These are phyloP conservation scores for Xanthoparmelia taractica DNA, from an alignment of 495 filamentous ascomycete species.

Conservation along the genomic window DNA sequence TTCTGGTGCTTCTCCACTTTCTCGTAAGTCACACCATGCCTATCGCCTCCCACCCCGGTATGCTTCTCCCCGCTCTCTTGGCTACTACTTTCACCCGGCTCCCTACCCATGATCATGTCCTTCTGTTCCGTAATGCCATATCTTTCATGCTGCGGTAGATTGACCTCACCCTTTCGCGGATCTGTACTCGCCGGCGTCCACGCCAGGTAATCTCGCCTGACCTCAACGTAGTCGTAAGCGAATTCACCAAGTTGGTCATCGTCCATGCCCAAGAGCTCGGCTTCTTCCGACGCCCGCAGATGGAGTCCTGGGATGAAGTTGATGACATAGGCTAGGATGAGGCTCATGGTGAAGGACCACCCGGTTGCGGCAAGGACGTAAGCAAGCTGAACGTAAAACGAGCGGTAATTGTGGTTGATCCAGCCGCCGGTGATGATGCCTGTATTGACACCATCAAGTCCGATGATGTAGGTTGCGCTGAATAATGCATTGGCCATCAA, in stretches of 20 bases:
- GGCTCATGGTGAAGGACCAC: slow-evolving; percentile 80
- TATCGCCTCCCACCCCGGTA: slow-evolving; percentile 32
- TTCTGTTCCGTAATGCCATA: slow-evolving; percentile 78
- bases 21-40: slow-evolving; percentile 38
- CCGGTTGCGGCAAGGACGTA: slow-evolving; percentile 68
- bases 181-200: slow-evolving; percentile 84
- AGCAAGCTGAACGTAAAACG: slow-evolving; percentile 86
- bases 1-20: slow-evolving; percentile 25
- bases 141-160: slow-evolving; percentile 59
- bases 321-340: slow-evolving; percentile 74
- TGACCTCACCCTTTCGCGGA: slow-evolving; percentile 51
- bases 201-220: slow-evolving; percentile 91
- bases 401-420: slow-evolving; percentile 79
- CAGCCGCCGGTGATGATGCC: slow-evolving; percentile 66
- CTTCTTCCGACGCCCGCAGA: slow-evolving; percentile 86
- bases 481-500: slow-evolving; percentile 91
- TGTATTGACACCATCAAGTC: slow-evolving; percentile 87
- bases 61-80: slow-evolving; percentile 37
- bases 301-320: slow-evolving; percentile 84
- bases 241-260: slow-evolving; percentile 99
- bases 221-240: slow-evolving; percentile 98
- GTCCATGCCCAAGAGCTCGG: slow-evolving; percentile 97
- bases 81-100: slow-evolving; percentile 45
- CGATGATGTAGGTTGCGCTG: slow-evolving; percentile 80
- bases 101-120: slow-evolving; percentile 54